phyloP scores from a whole-genome alignment of 257 asterid species.

The Sherardia arvensis region DNA sequence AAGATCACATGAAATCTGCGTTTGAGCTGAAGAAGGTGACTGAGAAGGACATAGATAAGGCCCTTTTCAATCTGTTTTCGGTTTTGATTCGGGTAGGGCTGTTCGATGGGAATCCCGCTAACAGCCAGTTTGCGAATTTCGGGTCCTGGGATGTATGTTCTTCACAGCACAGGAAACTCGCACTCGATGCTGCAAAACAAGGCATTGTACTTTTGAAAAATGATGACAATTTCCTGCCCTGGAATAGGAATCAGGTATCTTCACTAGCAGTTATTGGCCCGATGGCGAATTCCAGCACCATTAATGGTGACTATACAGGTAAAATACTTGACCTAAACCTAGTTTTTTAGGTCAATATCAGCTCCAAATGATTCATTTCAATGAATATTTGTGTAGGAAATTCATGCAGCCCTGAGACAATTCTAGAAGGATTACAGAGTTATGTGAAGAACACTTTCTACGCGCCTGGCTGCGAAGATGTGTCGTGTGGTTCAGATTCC shows the following conservation, averaged over 20 bases:
- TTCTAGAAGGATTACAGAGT: slow-evolving; percentile 42
- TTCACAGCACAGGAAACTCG: slow-evolving; percentile 48
- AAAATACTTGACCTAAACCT: background rate
- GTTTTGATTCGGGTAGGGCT: slow-evolving; percentile 83
- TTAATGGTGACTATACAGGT: slow-evolving; percentile 90
- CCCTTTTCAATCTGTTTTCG: slow-evolving; percentile 55
- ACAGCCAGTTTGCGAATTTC: slow-evolving; percentile 28
- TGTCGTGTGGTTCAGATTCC: slow-evolving; percentile 56
- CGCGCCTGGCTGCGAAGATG: slow-evolving; percentile 64
- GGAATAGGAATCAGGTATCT: slow-evolving; percentile 33
- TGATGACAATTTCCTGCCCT: slow-evolving; percentile 52
- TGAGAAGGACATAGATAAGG: slow-evolving; percentile 71
- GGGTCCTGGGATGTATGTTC: slow-evolving; percentile 60
- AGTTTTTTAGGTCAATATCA: background rate
- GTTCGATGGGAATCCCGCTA: slow-evolving; percentile 51
- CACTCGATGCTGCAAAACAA: slow-evolving; percentile 81
- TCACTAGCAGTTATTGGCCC: slow-evolving; percentile 83
- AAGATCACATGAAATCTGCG: slow-evolving; percentile 63
- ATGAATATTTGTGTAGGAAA: slow-evolving; percentile 31
- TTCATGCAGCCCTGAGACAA: slow-evolving; percentile 64
- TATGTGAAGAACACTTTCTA: slow-evolving; percentile 37
- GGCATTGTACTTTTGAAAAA: slow-evolving; percentile 91
- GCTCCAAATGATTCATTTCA: background rate
- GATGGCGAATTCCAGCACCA: slow-evolving; percentile 51
- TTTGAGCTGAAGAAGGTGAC: slow-evolving; percentile 50